Base-by-base conservation (phyloP, 495 filamentous ascomycete genomes). In the Recurvomyces mirabilis region DNA sequence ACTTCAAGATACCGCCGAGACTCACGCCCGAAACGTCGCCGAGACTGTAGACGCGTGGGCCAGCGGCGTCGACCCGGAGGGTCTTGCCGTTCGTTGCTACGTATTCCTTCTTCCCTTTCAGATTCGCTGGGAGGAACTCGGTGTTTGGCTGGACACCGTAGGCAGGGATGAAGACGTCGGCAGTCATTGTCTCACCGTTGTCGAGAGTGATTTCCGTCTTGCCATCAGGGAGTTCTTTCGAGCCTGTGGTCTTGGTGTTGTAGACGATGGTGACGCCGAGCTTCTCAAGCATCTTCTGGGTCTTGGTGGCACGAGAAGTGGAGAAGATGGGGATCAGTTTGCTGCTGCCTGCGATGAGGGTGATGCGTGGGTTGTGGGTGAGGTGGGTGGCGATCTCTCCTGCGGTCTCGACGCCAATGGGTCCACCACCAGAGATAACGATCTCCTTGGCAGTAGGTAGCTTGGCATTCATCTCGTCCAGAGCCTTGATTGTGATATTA, bases 331-430 rank as follows among this genome's bases (percentile, higher is more conserved):
- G 67, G 4, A 78, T 65, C 30, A 78, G 63, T 38, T 64, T 64
- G 12, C 60, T 43, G 1, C 52, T 56, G 6, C 60, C 60, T 1
- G 62, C 63, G 32, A 73, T 50, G 4, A 74, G 33, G 0, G 65
- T 72, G 44, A 74, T 68, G 4, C 49, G 47, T 1, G 68, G 62
- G 14, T 66, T 68, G 26, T 57, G 56, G 35, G 57, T 58, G 25
- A 61, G 44, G 20, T 46, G 43, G 30, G 59, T 49, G 14, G 54
- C 65, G 5, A 75, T 58, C 46, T 75, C 72, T n/a, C 70, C 72
- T 1, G 71, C 71, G 0, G 61, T 66, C 43, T 76, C 72, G 32
- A 85, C 70, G 10, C 79, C 83, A 2, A 81, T 74, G 3, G 76
- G 63, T 0, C 84, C 84, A 0, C 68, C 83, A 23, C 84, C 84